Conservation (phyloP, 495 filamentous ascomycete genomes). For the Penicillium herquei region DNA sequence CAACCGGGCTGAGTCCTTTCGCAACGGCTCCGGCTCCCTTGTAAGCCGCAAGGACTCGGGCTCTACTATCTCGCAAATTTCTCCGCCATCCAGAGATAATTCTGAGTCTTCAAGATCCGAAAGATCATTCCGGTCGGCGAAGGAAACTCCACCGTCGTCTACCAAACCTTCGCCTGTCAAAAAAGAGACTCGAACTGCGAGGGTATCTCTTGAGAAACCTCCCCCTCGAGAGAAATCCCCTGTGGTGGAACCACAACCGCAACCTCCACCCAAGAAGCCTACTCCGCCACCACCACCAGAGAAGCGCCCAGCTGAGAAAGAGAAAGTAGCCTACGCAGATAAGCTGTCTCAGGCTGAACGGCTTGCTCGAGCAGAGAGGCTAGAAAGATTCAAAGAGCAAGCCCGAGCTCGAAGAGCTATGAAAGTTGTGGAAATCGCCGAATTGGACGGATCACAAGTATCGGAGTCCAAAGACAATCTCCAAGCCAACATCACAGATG, state of each 20-base stretch:
- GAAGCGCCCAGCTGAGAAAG: background rate
- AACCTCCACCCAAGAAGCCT: background rate
- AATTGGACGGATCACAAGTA: constrained; percentile 43
- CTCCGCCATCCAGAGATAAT: constrained; percentile 22
- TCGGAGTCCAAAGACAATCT: constrained; percentile 14
- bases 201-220: background rate
- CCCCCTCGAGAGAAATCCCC: background rate
- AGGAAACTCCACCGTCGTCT: constrained; percentile 9
- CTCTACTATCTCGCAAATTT: constrained; percentile 14
- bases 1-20: constrained; percentile 21
- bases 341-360: constrained; percentile 3
- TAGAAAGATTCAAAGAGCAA: constrained; percentile 20
- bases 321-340: background rate
- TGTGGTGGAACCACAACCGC: background rate
- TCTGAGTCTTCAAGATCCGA: constrained; percentile 27
- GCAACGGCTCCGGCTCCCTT: constrained; percentile 17
- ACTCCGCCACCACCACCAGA: background rate
- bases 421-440: constrained; percentile 33
- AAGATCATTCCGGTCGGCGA: constrained; percentile 19
- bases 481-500: constrained; percentile 24
- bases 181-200: background rate
- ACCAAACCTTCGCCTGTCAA: constrained; percentile 12
- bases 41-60: constrained; percentile 17
- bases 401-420: constrained; percentile 17
- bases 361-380: constrained; percentile 9